A percentile compares a stretch with the other conserved stretches of the same genome.
phyloP scores from a whole-genome alignment of 805 yeast species.

The Candida golubevii region DNA sequence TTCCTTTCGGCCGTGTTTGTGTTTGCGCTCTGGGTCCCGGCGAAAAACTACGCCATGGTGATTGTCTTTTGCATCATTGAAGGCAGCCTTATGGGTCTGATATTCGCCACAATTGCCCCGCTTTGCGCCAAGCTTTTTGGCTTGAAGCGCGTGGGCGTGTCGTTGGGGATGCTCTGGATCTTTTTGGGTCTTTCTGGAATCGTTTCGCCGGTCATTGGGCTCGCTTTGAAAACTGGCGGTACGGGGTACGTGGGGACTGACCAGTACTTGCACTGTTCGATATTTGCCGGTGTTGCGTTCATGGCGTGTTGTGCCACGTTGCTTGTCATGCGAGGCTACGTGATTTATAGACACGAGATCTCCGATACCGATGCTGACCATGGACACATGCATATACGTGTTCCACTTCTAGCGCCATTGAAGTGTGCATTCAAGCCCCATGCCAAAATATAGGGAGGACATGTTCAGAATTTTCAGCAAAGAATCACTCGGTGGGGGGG shows the following conservation, averaged over 20 bases:
- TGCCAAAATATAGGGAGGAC: constrained; percentile 2
- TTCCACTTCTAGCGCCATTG: constrained; percentile 13
- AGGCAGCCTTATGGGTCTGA: constrained; percentile 59
- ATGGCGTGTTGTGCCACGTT: constrained; percentile 41
- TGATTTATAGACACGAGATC: constrained; percentile 45
- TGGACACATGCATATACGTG: constrained; percentile 17
- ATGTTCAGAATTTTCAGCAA: no score
- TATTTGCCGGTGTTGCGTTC: constrained; percentile 57
- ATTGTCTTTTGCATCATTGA: constrained; percentile 46
- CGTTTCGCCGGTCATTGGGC: constrained; percentile 60
- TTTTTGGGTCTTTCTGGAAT: constrained; percentile 47
- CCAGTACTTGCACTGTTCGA: constrained; percentile 50
- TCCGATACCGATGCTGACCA: constrained; percentile 13
- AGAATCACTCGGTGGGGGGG: no score
- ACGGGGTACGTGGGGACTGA: constrained; percentile 30
- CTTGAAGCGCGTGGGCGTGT: constrained; percentile 45
- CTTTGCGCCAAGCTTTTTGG: constrained; percentile 52
- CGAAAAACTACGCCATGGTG: constrained; percentile 53
- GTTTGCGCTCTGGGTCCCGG: constrained; percentile 37
- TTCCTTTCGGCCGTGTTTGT: constrained; percentile 24
- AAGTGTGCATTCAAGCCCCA: constrained; percentile 8
- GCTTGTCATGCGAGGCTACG: constrained; percentile 49
- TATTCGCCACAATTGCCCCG: constrained; percentile 54
- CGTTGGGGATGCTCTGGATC: constrained; percentile 51
- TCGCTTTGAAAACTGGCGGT: constrained; percentile 38